phyloP scores from a whole-genome alignment of 495 filamentous ascomycete genomes.

The Apodospora peruviana region DNA sequence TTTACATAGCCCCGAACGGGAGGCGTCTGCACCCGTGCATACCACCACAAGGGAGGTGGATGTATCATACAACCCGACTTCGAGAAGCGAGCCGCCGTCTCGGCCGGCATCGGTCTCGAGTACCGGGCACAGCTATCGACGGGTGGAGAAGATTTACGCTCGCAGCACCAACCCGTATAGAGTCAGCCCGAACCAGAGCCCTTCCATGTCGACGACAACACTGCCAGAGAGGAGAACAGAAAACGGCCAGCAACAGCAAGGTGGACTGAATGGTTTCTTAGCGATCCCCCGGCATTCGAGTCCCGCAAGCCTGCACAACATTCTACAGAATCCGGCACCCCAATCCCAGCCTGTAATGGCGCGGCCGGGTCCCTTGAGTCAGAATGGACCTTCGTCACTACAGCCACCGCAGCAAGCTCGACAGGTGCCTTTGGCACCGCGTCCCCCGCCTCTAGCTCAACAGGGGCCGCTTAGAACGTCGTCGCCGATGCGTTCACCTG shows the following conservation, averaged over 20 bases:
- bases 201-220: conserved; percentile 2
- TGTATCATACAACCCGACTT: too few relatives aligned
- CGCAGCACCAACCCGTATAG: conserved; percentile 9
- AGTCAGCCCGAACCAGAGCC: conserved; percentile 3
- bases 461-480: background rate
- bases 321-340: conserved; percentile 7
- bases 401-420: background rate
- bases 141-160: conserved; percentile 20
- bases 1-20: conserved; percentile 4
- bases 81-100: too few relatives aligned
- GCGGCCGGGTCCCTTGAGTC: background rate
- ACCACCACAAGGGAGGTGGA: too few relatives aligned
- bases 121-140: conserved; percentile 2
- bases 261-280: background rate
- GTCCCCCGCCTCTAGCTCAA: background rate
- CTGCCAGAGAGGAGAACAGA: conserved; percentile 5
- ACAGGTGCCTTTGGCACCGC: background rate
- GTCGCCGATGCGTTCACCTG: background rate
- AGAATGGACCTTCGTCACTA: background rate
- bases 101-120: conserved; percentile 2
- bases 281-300: conserved; percentile 3
- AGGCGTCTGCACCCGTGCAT: too few relatives aligned
- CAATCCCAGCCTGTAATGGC: background rate
- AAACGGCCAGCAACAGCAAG: background rate
- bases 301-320: conserved; percentile 17